Conservation (phyloP, 2,329 filamentous ascomycete genomes). For the Phialemonium atrogriseum region DNA sequence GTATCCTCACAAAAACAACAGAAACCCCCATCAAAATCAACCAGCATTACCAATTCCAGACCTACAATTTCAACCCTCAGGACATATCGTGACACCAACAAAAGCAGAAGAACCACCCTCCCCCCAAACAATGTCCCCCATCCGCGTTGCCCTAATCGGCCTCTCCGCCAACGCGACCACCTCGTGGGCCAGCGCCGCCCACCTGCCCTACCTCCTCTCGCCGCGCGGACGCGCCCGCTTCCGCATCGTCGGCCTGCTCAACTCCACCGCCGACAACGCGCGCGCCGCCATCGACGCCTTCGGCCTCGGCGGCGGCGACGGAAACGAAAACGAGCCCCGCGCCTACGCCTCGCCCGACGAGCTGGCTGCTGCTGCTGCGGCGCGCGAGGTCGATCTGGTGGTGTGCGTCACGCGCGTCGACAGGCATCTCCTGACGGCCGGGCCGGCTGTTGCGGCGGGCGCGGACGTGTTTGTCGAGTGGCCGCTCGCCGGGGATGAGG, state of each 20-base stretch:
- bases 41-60: no score
- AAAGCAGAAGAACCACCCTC: no score
- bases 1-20: no score
- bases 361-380: constrained; percentile 37
- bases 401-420: constrained; percentile 47
- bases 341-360: constrained; percentile 41
- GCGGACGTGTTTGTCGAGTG: constrained; percentile 50
- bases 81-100: no score
- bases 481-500: constrained; percentile 40
- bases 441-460: constrained; percentile 40
- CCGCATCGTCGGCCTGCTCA: constrained; percentile 42
- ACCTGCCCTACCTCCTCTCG: constrained; percentile 51
- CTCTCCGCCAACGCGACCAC: constrained; percentile 43
- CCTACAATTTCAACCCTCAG: no score
- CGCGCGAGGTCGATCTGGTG: constrained; percentile 44
- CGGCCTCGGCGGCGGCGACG: constrained; percentile 28
- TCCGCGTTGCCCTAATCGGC: constrained; percentile 49
- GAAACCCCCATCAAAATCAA: no score
- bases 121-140: constrained; percentile 39
- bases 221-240: constrained; percentile 32
- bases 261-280: constrained; percentile 37
- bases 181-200: constrained; percentile 46
- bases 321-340: constrained; percentile 27
- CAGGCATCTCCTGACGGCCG: constrained; percentile 35
- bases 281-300: constrained; percentile 32